Conservation (phyloP, 495 filamentous ascomycete genomes). For the Clavariopsis aquatica region DNA sequence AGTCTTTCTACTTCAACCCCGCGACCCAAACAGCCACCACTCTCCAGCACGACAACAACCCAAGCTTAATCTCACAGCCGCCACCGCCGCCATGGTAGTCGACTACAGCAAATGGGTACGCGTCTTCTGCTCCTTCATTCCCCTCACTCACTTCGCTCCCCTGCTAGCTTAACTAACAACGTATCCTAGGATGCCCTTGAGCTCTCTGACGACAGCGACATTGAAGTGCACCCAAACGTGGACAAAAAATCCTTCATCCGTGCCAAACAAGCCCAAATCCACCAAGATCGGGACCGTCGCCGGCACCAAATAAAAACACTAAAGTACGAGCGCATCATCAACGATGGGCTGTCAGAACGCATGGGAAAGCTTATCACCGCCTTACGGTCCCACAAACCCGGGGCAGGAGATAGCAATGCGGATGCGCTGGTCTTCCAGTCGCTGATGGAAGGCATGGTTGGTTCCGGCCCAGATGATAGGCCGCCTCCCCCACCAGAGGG, state of each 20-base stretch:
- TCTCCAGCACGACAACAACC: neutral
- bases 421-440: slow-evolving; percentile 84
- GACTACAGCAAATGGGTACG: slow-evolving; percentile 93
- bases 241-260: slow-evolving; percentile 98
- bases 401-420: slow-evolving; percentile 55
- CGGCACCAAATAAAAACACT: slow-evolving; percentile 85
- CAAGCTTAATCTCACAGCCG: neutral
- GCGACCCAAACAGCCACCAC: neutral
- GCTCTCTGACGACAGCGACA: slow-evolving; percentile 95
- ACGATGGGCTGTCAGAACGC: slow-evolving; percentile 81
- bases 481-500: slow-evolving; percentile 72
- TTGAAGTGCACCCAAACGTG: slow-evolving; percentile 98
- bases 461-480: slow-evolving; percentile 72
- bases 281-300: slow-evolving; percentile 79
- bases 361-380: slow-evolving; percentile 74
- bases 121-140: slow-evolving; percentile 27
- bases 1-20: neutral
- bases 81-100: slow-evolving; percentile 64
- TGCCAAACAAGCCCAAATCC: slow-evolving; percentile 96
- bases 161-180: neutral
- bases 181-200: slow-evolving; percentile 76
- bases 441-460: slow-evolving; percentile 74
- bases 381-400: slow-evolving; percentile 62
- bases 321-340: slow-evolving; percentile 90
- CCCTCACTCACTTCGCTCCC: slow-evolving; percentile 7